phyloP scores from a whole-genome alignment of 148 eudicot genomes.

The Beta vulgaris region DNA sequence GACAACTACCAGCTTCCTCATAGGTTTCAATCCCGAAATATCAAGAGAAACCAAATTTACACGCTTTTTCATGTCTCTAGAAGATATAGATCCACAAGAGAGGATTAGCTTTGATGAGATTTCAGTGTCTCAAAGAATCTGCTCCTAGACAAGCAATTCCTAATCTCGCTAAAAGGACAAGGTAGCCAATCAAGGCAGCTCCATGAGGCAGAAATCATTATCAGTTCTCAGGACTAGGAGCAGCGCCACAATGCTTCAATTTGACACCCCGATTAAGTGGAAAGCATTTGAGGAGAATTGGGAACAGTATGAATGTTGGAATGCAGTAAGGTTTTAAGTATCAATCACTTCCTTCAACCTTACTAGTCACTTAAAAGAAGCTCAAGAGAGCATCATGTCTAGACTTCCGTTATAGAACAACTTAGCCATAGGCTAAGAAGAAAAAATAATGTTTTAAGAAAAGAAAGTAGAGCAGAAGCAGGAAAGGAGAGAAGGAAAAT shows the following conservation, averaged over 20 bases:
- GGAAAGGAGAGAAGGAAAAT: too few relatives aligned
- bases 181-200: not conserved
- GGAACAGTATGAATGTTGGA: not conserved
- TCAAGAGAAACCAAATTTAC: not conserved
- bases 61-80: not conserved
- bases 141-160: not conserved
- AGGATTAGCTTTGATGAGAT: not conserved
- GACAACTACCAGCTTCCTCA: not conserved
- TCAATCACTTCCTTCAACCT: not conserved
- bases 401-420: not conserved
- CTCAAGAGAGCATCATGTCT: not conserved
- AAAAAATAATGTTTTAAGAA: too few relatives aligned
- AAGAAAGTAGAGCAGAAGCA: too few relatives aligned
- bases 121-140: not conserved
- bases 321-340: not conserved
- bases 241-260: not conserved
- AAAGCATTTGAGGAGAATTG: not conserved
- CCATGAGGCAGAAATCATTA: not conserved
- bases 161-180: not conserved
- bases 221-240: not conserved
- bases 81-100: not conserved
- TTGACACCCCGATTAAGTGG: not conserved
- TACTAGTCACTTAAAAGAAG: not conserved
- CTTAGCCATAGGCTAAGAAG: too few relatives aligned
- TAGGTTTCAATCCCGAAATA: not conserved